A percentile compares a stretch with the other conserved stretches of the same genome.
phyloP scores from a whole-genome alignment of 495 filamentous ascomycete species.

The Hyaloscypha hepaticicola region DNA sequence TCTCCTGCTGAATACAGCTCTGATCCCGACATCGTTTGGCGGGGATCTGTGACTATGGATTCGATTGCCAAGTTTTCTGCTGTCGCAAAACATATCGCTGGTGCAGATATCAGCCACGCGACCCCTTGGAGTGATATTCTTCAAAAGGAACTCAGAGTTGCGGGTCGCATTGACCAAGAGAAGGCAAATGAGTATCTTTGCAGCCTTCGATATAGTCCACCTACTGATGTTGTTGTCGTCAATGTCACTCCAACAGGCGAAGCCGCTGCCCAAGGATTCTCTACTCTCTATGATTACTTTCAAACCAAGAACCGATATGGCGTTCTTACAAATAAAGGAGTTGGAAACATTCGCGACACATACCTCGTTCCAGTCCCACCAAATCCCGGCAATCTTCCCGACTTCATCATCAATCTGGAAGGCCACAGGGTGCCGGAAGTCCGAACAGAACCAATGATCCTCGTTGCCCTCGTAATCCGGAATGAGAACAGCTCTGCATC shows the following conservation, averaged over 20 bases:
- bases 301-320: slow-evolving; percentile 73
- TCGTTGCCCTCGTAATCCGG: slow-evolving; percentile 75
- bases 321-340: slow-evolving; percentile 68
- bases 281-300: slow-evolving; percentile 78
- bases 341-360: slow-evolving; percentile 69
- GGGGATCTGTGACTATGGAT: slow-evolving; percentile 74
- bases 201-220: slow-evolving; percentile 67
- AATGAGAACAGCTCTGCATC: slow-evolving; percentile 49
- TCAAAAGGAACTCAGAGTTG: slow-evolving; percentile 65
- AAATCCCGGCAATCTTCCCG: slow-evolving; percentile 54
- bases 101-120: slow-evolving; percentile 65
- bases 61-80: slow-evolving; percentile 70
- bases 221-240: slow-evolving; percentile 72
- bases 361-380: slow-evolving; percentile 75
- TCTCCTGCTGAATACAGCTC: slow-evolving; percentile 72
- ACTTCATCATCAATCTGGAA: slow-evolving; percentile 75
- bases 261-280: slow-evolving; percentile 55
- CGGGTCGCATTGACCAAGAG: slow-evolving; percentile 78
- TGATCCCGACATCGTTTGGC: slow-evolving; percentile 71
- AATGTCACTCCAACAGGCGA: slow-evolving; percentile 57
- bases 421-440: slow-evolving; percentile 67
- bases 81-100: slow-evolving; percentile 79
- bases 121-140: slow-evolving; percentile 70
- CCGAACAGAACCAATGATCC: slow-evolving; percentile 66
- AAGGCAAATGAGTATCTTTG: slow-evolving; percentile 88